phyloP scores from a whole-genome alignment of 768 basidiomycete genomes.

The Amanita pallidorosea region DNA sequence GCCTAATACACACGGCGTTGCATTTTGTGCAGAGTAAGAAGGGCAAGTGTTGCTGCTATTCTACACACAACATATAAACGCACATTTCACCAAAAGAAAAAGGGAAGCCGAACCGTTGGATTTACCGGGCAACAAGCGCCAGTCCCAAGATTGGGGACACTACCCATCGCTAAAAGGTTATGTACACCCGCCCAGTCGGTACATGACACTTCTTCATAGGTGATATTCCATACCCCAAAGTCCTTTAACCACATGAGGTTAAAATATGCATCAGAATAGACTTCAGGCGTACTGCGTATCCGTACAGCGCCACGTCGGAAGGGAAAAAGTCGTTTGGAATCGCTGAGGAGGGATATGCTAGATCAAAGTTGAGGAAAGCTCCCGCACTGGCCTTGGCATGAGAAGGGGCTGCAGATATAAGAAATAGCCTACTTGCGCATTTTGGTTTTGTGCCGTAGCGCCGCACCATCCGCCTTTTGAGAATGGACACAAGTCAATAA shows the following conservation, averaged over 20 bases:
- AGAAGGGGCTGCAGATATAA: not conserved
- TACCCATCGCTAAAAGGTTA: constrained; percentile 55
- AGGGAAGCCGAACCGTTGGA: constrained; percentile 35
- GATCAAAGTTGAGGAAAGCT: constrained; percentile 69
- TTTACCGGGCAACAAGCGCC: constrained; percentile 67
- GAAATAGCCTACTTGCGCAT: constrained; percentile 40
- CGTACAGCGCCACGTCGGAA: constrained; percentile 55
- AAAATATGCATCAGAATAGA: not conserved
- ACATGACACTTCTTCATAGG: constrained; percentile 58
- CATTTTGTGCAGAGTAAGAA: constrained; percentile 60
- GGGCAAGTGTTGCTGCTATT: constrained; percentile 45
- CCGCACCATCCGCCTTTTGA: constrained; percentile 59
- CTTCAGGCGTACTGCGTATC: constrained; percentile 27
- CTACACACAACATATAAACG: constrained; percentile 13
- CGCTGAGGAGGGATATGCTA: constrained; percentile 63
- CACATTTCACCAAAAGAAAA: not conserved
- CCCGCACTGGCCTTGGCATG: constrained; percentile 38
- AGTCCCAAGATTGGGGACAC: constrained; percentile 42
- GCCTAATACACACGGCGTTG: constrained; percentile 42
- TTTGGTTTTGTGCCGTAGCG: constrained; percentile 48
- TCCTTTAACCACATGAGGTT: constrained; percentile 31
- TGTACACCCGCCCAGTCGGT: constrained; percentile 54
- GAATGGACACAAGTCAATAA: constrained; percentile 73
- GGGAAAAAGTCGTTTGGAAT: constrained; percentile 72
- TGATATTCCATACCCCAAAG: constrained; percentile 82